Evolutionary conservation across 2,329 filamentous ascomycete species (phyloP), one percentile per base, ranked within the genome.

Genomic region (Phyllosticta ampelicida): DNA sequence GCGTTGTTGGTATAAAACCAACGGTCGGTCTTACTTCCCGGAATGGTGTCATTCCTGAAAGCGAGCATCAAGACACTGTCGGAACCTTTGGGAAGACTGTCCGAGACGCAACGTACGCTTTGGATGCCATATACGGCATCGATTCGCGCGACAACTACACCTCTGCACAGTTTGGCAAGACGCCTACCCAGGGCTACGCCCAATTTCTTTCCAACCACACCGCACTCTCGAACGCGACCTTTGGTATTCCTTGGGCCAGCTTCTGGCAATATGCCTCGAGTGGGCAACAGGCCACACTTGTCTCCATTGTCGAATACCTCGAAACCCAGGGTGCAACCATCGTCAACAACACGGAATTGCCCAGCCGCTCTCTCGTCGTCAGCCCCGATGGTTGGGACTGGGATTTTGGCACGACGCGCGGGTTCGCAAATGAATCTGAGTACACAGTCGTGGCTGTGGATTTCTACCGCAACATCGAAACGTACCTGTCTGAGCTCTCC

Each of bases 391-490:
- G 85, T n/a, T 90, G 86, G 86, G 77, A 90, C 69, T 90, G 87
- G 79, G 85, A 87, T 64, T 86, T 82, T 62, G 85, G 86, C 13
- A 77, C 73, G 5, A 78, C 75, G 1, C 79, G 84, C 3, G 84
- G 84, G 2, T 83, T 75, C 64, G 73, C 83, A n/a, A 88, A 89
- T 61, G 82, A 89, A 70, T 88, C 84, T 13, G 86, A 89, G 68
- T 89, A 85, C 70, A 87, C 83, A 0, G 82, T 86, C 53, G 77
- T 90, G 62, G 89, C 88, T 68, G 82, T 85, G 0, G 84, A 87
- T 67, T 86, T 86, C 64, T 86, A 86, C 64, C 81, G 85, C 70
- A 80, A 86, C 69, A 80, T 89, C 68, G 77, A 78, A 57, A 69
- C 73, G 0, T 89, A 89, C 63, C 79, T 89, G 0, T 74, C 80